Evolutionary conservation across 2,329 filamentous ascomycete species (phyloP).

Genomic region (Fusarium fujikuroi): DNA sequence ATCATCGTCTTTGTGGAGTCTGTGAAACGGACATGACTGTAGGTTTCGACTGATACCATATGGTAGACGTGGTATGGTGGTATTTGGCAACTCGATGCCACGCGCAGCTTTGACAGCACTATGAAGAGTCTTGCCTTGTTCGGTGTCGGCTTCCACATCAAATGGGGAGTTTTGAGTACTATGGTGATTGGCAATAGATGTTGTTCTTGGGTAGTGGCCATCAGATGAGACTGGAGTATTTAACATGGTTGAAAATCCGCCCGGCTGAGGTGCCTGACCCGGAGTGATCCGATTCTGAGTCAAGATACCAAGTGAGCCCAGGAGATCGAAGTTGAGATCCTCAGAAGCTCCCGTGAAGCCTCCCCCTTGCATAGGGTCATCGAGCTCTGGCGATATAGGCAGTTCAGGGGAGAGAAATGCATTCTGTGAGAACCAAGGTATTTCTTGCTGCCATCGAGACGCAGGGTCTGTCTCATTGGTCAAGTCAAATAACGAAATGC

Average conservation of each 20-base stretch:
- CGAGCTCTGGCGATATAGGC: background rate
- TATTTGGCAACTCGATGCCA: background rate
- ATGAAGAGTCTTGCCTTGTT: background rate
- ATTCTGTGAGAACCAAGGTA: background rate
- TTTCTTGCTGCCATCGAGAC: background rate
- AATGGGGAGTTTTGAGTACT: background rate
- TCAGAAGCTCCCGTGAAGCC: background rate
- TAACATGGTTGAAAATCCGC: background rate
- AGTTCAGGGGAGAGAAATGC: background rate
- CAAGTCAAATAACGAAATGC: background rate
- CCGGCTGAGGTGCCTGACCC: background rate
- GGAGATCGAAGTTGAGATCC: background rate
- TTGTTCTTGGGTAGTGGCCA: background rate
- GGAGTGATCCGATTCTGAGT: background rate
- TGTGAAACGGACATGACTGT: background rate
- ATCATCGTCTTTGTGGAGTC: background rate
- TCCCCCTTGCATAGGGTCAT: background rate
- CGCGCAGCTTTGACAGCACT: background rate
- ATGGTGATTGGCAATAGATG: background rate
- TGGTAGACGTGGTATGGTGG: accelerated
- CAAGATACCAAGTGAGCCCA: background rate
- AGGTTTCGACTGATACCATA: background rate
- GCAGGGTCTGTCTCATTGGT: background rate
- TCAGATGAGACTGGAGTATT: background rate
- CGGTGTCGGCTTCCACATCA: background rate